phyloP scores from a whole-genome alignment of 306 rosid species.

The Gillenia trifoliata region DNA sequence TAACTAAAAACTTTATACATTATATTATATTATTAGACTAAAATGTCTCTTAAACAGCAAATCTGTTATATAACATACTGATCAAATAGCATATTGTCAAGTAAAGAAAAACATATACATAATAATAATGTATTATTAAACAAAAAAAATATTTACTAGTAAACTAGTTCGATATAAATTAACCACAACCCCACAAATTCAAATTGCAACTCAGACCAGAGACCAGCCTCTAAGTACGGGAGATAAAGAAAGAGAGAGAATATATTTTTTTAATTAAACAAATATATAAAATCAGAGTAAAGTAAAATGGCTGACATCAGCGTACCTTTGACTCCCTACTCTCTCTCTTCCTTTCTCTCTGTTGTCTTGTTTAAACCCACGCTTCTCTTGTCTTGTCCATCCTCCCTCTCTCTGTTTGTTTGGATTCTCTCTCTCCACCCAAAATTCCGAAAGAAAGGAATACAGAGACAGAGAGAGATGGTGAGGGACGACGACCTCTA shows the following conservation, averaged over 20 bases:
- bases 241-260: neutral
- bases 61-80: too few species aligned
- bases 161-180: too few species aligned
- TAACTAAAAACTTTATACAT: too few species aligned
- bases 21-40: too few species aligned
- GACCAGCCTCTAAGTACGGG: slow-evolving; percentile 19
- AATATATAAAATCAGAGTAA: neutral
- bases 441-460: neutral
- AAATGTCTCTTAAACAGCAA: too few species aligned
- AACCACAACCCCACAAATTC: neutral
- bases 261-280: slow-evolving; percentile 5
- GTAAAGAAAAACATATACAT: too few species aligned
- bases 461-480: neutral
- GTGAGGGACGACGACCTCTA: slow-evolving; percentile 74
- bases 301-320: slow-evolving; percentile 52
- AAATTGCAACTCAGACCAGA: slow-evolving; percentile 29
- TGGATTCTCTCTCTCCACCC: slow-evolving; percentile 5
- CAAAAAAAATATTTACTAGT: too few species aligned
- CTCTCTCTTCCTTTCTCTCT: slow-evolving; percentile 14
- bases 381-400: slow-evolving; percentile 23
- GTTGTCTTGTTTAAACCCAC: slow-evolving; percentile 62
- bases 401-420: neutral
- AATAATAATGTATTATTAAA: too few species aligned
- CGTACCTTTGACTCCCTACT: slow-evolving; percentile 64
- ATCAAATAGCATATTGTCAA: too few species aligned